These are phyloP conservation scores for Suillus cothurnatus DNA, from an alignment of 768 basidiomycete genomes.

Conservation along the genomic window DNA sequence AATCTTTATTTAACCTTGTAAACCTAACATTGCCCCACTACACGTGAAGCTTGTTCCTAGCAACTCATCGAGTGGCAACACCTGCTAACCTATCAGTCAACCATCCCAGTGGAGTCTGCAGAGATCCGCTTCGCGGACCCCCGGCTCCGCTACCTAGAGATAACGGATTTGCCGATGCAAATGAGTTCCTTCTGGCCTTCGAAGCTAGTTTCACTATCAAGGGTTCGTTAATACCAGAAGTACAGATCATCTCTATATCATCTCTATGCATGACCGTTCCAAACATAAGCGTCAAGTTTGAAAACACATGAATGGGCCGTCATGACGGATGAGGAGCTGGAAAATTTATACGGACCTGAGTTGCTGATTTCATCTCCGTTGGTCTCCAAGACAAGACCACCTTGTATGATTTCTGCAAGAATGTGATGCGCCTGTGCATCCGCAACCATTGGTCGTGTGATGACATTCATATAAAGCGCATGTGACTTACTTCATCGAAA, in stretches of 20 bases:
- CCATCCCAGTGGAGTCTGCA: slow-evolving; percentile 81
- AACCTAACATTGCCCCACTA: not conserved
- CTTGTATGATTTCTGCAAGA: slow-evolving; percentile 94
- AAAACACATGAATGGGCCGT: not conserved
- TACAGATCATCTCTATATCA: not conserved
- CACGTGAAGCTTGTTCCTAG: not conserved
- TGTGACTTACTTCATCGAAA: slow-evolving; percentile 83
- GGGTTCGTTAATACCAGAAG: slow-evolving; percentile 17
- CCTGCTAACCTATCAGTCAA: slow-evolving; percentile 74
- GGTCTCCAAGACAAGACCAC: slow-evolving; percentile 94
- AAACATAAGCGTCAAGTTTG: slow-evolving; percentile 4
- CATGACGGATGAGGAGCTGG: slow-evolving; percentile 8
- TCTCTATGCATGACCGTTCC: not conserved
- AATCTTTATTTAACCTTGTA: slow-evolving; percentile 5
- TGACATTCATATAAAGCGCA: not conserved
- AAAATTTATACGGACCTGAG: slow-evolving; percentile 51
- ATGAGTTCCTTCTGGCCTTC: slow-evolving; percentile 76
- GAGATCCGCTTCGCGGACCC: slow-evolving; percentile 57
- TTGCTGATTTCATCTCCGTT: slow-evolving; percentile 83
- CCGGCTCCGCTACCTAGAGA: slow-evolving; percentile 64
- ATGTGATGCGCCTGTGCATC: slow-evolving; percentile 86
- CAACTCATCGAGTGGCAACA: slow-evolving; percentile 45
- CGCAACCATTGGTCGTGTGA: slow-evolving; percentile 6
- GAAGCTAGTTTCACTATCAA: slow-evolving; percentile 66
- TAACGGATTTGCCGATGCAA: slow-evolving; percentile 79